Evolutionary conservation across 2,329 filamentous ascomycete species (phyloP).

Genomic region (Phialophora expanda): DNA sequence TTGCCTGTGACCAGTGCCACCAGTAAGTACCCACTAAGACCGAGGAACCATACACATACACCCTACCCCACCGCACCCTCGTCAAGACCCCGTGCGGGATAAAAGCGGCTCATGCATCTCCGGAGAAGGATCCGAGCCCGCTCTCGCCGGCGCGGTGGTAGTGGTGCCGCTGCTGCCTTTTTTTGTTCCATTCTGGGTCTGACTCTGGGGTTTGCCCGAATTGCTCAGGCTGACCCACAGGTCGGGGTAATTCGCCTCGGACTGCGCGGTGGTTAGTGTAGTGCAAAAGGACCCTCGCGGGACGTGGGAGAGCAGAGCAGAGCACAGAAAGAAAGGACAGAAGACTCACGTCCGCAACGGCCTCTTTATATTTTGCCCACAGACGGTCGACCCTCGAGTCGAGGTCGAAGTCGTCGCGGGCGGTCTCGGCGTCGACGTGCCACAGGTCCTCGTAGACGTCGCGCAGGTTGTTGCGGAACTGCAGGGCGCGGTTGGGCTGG

Average conservation of each 20-base stretch:
- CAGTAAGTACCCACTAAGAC: too few relatives aligned
- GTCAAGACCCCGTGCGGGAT: background rate
- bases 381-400: slow-evolving; percentile 19
- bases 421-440: slow-evolving; percentile 23
- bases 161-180: background rate
- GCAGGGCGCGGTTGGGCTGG: slow-evolving; percentile 28
- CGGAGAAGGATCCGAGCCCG: background rate
- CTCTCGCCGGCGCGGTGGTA: too few relatives aligned
- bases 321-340: background rate
- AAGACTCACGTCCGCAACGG: slow-evolving; percentile 11
- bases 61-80: too few relatives aligned
- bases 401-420: slow-evolving; percentile 11
- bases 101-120: background rate
- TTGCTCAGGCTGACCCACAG: slow-evolving; percentile 25
- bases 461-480: slow-evolving; percentile 25
- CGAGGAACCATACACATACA: too few relatives aligned
- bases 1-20: background rate
- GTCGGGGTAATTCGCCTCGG: slow-evolving; percentile 30
- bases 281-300: background rate
- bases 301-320: background rate
- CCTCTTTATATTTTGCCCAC: slow-evolving; percentile 18
- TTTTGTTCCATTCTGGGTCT: background rate
- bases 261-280: background rate
- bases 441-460: slow-evolving; percentile 20
- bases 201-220: background rate